Conservation (phyloP, 441 rosid genomes). For the Corymbia citriodora region DNA sequence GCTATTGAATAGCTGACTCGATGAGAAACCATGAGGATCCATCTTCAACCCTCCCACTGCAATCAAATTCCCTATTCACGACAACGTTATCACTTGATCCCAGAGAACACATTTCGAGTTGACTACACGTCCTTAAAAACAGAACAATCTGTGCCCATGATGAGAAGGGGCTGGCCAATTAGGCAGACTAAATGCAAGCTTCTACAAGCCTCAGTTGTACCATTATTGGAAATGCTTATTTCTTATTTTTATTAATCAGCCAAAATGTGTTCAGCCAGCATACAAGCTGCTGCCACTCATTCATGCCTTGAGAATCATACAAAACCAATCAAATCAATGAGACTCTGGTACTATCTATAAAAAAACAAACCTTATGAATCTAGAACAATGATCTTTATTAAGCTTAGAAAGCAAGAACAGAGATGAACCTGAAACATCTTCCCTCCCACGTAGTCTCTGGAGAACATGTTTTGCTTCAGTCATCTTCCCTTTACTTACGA, state of each 20-base stretch:
- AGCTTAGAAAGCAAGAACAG: not conserved
- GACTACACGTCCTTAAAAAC: not conserved
- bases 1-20: not conserved
- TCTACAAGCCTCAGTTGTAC: not conserved
- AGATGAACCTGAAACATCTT: not conserved
- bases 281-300: not conserved
- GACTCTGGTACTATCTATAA: not conserved
- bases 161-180: not conserved
- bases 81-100: not conserved
- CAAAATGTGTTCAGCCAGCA: not conserved
- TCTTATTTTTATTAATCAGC: not conserved
- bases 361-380: not conserved
- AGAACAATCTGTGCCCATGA: not conserved
- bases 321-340: not conserved
- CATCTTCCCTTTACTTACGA: conserved; percentile 1
- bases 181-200: not conserved
- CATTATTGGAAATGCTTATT: not conserved
- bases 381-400: not conserved
- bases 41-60: not conserved
- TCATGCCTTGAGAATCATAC: not conserved
- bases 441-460: not conserved
- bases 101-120: not conserved
- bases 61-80: not conserved
- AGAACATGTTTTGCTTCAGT: not conserved
- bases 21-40: not conserved